Conservation (phyloP, 345 rosid genomes). For the Lumnitzera racemosa region DNA sequence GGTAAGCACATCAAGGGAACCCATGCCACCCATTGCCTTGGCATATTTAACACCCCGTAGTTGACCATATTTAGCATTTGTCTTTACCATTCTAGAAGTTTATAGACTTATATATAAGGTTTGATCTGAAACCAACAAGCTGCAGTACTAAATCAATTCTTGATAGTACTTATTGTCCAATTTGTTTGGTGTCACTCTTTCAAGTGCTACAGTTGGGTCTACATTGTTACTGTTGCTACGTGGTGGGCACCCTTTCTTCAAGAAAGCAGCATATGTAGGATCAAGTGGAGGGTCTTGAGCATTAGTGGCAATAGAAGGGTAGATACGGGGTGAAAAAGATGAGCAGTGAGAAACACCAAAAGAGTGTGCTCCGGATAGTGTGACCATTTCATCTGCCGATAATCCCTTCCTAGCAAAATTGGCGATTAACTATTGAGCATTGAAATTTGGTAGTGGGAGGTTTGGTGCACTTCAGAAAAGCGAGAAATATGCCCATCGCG, state of each 20-base stretch:
- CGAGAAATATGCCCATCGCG: conserved; percentile 28
- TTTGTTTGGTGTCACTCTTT: conserved; percentile 14
- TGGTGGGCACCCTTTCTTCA: conserved; percentile 24
- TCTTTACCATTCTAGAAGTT: conserved; percentile 18
- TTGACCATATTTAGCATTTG: conserved; percentile 21
- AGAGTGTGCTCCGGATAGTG: conserved; percentile 33
- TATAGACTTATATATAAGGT: conserved; percentile 18
- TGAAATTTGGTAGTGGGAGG: conserved; percentile 16
- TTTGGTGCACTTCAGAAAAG: conserved; percentile 13
- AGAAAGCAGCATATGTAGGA: conserved; percentile 17
- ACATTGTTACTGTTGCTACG: not conserved
- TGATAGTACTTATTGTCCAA: conserved; percentile 35
- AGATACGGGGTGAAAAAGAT: conserved; percentile 25
- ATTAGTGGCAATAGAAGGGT: not conserved
- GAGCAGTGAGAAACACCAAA: conserved; percentile 30
- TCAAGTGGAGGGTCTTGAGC: conserved; percentile 33
- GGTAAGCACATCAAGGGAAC: conserved; percentile 29
- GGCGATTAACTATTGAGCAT: conserved; percentile 12
- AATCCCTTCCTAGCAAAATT: conserved; percentile 23
- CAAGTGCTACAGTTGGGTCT: conserved; percentile 9
- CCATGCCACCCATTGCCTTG: conserved; percentile 34
- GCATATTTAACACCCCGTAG: conserved; percentile 26
- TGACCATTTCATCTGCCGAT: conserved; percentile 30
- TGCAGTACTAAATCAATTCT: conserved; percentile 16
- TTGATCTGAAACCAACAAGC: conserved; percentile 38